Conservation (phyloP, 805 yeast species). For the Teunomyces lycoperdinae region DNA sequence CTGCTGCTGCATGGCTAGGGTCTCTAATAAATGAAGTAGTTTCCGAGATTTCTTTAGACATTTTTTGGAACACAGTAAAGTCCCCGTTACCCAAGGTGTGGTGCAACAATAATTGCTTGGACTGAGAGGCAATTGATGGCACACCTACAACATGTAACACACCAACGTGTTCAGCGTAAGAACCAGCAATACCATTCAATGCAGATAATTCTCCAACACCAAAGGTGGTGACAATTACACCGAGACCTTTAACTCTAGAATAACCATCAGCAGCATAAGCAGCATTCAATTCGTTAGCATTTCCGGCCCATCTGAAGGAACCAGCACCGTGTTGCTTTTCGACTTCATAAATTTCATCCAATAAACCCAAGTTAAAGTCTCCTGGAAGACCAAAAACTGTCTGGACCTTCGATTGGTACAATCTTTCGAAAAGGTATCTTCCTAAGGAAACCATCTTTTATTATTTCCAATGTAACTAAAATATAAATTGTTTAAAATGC, state of each 20-base stretch:
- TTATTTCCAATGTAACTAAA: too few relatives aligned
- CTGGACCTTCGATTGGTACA: conserved; percentile 65
- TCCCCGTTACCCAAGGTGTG: conserved; percentile 85
- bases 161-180: conserved; percentile 89
- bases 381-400: conserved; percentile 82
- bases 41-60: conserved; percentile 71
- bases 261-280: conserved; percentile 89
- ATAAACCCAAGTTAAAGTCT: conserved; percentile 70
- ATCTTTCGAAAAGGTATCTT: conserved; percentile 73
- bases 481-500: background rate
- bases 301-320: conserved; percentile 80
- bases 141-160: conserved; percentile 82
- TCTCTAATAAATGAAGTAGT: conserved; percentile 66
- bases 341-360: conserved; percentile 72
- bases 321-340: conserved; percentile 38
- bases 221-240: conserved; percentile 76
- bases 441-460: conserved; percentile 53
- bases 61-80: conserved; percentile 73
- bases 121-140: conserved; percentile 73
- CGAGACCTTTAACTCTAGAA: conserved; percentile 74
- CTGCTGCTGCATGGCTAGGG: conserved; percentile 60
- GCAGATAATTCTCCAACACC: conserved; percentile 91
- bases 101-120: conserved; percentile 69
- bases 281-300: conserved; percentile 86
- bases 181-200: conserved; percentile 82